Conservation (phyloP, 495 filamentous ascomycete genomes). For the Penicillium simplicissimum region DNA sequence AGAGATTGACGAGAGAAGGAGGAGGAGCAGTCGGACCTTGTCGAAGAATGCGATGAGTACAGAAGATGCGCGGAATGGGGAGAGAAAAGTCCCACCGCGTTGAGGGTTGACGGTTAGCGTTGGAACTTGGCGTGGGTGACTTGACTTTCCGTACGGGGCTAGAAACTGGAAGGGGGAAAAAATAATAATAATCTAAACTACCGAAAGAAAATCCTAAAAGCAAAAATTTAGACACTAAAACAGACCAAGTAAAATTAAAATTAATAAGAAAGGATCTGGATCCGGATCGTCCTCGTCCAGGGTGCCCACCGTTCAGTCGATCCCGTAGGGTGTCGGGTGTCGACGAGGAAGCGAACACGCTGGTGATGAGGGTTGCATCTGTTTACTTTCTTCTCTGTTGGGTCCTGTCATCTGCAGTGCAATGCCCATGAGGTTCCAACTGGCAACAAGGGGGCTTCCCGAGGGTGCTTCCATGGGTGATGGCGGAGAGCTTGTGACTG, state of each 20-base stretch:
- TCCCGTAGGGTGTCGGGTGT: conserved; percentile 4
- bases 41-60: conserved; percentile 19
- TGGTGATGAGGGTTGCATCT: neutral
- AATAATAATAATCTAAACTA: neutral
- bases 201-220: conserved; percentile 10
- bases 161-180: conserved; percentile 3
- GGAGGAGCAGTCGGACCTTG: conserved; percentile 11
- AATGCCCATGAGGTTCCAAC: conserved; percentile 13
- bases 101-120: neutral
- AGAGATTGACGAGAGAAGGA: conserved; percentile 8
- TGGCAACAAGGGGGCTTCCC: conserved; percentile 25
- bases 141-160: conserved; percentile 7
- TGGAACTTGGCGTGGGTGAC: conserved; percentile 4
- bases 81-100: conserved; percentile 10
- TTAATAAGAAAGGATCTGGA: conserved; percentile 28
- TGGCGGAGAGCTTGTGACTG: neutral
- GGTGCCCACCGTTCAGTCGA: conserved; percentile 22
- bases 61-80: conserved; percentile 9
- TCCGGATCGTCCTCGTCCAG: conserved; percentile 29
- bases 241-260: conserved; percentile 14
- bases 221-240: conserved; percentile 3
- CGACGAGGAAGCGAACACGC: neutral
- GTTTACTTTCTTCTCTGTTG: neutral
- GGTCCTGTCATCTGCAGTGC: conserved; percentile 6
- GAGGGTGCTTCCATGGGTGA: conserved; percentile 23